phyloP scores from a whole-genome alignment of 2,329 filamentous ascomycete genomes.

The Verruconis gallopava region DNA sequence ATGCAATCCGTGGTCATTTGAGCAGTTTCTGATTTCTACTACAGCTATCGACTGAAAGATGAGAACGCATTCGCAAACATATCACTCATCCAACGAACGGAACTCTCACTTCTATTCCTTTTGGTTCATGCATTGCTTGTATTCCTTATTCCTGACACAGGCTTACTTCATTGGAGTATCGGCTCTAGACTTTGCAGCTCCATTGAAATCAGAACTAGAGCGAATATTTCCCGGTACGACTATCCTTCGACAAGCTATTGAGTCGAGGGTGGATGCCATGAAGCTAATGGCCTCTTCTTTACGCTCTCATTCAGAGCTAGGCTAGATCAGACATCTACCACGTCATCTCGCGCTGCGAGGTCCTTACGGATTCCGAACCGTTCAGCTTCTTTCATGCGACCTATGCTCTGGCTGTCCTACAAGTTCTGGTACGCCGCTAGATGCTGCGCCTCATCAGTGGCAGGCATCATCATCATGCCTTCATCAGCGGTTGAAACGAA shows the following conservation, averaged over 20 bases:
- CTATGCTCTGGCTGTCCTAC: neutral
- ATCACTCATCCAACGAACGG: slow-evolving; percentile 1
- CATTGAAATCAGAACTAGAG: neutral
- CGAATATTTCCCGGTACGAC: neutral
- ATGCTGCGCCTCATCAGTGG: slow-evolving; percentile 2
- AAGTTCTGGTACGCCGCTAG: neutral
- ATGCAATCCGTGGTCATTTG: slow-evolving; percentile 2
- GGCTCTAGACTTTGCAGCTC: neutral
- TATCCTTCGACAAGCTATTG: neutral
- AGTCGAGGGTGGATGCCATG: neutral
- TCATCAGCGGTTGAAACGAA: slow-evolving; percentile 4
- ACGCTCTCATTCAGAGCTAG: neutral
- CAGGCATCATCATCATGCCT: slow-evolving; percentile 3
- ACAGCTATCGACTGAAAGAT: neutral
- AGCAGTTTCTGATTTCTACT: neutral
- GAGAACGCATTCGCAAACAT: neutral
- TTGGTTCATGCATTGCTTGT: slow-evolving; percentile 1
- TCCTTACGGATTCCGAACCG: neutral
- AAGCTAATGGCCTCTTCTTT: neutral
- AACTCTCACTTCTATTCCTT: neutral
- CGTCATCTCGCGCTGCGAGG: neutral
- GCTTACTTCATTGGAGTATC: neutral
- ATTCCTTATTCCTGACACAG: neutral
- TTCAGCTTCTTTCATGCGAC: slow-evolving; percentile 4
- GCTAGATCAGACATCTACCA: neutral